Evolutionary conservation across 2,329 filamentous ascomycete genomes (phyloP).

Genomic region (Sporothrix protearum): DNA sequence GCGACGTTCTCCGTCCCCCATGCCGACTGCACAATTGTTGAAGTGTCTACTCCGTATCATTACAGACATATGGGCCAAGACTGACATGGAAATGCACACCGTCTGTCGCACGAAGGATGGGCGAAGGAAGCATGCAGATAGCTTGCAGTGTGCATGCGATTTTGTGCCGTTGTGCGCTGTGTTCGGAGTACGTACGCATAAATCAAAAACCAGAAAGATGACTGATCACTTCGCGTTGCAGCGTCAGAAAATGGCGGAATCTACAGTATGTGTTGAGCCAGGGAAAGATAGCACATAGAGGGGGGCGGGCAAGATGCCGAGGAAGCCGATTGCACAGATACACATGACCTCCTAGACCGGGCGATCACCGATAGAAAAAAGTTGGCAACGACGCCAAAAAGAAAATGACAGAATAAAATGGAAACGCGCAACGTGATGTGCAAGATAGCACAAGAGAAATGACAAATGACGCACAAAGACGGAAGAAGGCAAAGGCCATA

Average conservation of each 20-base stretch:
- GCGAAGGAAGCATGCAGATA: neutral
- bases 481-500: neutral
- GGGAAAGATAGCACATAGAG: neutral
- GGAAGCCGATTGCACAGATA: neutral
- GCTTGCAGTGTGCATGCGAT: neutral
- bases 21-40: neutral
- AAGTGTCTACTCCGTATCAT: no score
- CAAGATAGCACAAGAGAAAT: neutral
- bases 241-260: constrained; percentile 1
- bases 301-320: neutral
- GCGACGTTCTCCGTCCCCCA: neutral
- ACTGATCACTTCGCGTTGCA: neutral
- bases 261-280: neutral
- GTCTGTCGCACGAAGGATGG: constrained; percentile 3
- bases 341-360: neutral
- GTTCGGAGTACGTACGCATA: neutral
- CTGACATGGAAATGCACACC: neutral
- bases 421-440: neutral
- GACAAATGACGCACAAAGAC: neutral
- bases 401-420: neutral
- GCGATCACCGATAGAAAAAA: neutral
- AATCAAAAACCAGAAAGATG: neutral
- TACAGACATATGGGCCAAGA: neutral
- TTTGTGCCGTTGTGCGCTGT: neutral
- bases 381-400: neutral